phyloP scores from a whole-genome alignment of 306 rosid species.

The Quercus robur region DNA sequence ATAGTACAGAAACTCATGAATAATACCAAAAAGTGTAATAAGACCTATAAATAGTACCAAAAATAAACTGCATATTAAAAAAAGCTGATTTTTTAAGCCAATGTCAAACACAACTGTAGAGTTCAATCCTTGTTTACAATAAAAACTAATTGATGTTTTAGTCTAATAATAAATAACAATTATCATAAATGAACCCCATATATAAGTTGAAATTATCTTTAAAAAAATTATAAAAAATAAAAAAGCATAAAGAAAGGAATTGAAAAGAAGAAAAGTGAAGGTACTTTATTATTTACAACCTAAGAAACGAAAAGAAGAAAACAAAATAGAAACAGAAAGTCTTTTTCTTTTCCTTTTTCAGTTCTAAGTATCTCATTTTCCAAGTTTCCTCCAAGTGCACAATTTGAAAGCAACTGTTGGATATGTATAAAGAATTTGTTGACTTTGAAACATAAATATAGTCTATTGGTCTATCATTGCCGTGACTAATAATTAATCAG shows the following conservation, averaged over 20 bases:
- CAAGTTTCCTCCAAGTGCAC: not conserved
- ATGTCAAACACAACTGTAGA: too few species aligned
- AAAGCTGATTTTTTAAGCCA: too few species aligned
- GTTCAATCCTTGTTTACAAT: too few species aligned
- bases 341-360: not conserved
- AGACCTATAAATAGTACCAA: too few species aligned
- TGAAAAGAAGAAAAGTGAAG: too few species aligned
- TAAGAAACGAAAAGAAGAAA: not conserved
- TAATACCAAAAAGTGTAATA: rapidly evolving
- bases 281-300: too few species aligned
- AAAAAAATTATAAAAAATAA: too few species aligned
- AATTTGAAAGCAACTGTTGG: not conserved
- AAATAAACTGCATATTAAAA: too few species aligned
- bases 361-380: not conserved
- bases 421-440: not conserved
- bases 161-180: too few species aligned
- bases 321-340: not conserved
- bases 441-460: not conserved
- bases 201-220: too few species aligned
- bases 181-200: rapidly evolving
- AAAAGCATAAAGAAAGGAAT: too few species aligned
- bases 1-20: rapidly evolving
- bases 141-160: too few species aligned
- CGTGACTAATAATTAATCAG: not conserved
- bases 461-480: not conserved